These are phyloP conservation scores for Pseudocercospora pini-densiflorae DNA, from an alignment of 2,329 filamentous ascomycete species.

Conservation along the genomic window DNA sequence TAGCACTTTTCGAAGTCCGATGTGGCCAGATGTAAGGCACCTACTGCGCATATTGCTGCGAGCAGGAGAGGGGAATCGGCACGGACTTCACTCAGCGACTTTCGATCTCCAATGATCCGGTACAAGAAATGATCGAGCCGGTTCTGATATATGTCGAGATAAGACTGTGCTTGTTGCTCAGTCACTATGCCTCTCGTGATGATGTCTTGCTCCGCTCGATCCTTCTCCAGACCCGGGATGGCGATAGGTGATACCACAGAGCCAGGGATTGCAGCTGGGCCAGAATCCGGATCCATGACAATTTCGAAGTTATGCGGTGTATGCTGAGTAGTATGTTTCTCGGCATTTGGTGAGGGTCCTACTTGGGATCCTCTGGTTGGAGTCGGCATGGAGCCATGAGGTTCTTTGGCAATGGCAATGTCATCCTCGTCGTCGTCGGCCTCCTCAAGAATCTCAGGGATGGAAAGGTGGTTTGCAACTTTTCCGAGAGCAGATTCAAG, in stretches of 20 bases:
- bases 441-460: constrained; percentile 31
- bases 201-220: constrained; percentile 35
- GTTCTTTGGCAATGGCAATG: constrained; percentile 21
- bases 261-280: constrained; percentile 43
- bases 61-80: constrained; percentile 40
- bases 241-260: constrained; percentile 37
- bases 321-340: constrained; percentile 27
- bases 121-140: constrained; percentile 41
- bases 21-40: constrained; percentile 37
- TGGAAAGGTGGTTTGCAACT: constrained; percentile 28
- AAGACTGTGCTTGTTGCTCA: constrained; percentile 34
- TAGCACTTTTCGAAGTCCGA: constrained; percentile 38
- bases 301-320: constrained; percentile 41
- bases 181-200: constrained; percentile 36
- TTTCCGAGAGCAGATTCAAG: constrained; percentile 44
- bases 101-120: constrained; percentile 39
- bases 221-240: constrained; percentile 31
- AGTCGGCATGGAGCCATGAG: constrained; percentile 15
- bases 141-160: constrained; percentile 40
- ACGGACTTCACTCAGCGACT: constrained; percentile 35
- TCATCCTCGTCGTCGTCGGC: constrained; percentile 33
- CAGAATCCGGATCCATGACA: constrained; percentile 45
- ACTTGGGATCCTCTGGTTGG: constrained; percentile 11
- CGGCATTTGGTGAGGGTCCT: constrained; percentile 26
- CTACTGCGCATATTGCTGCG: constrained; percentile 43